Percentiles rank a stretch among this genome's conserved stretches.
phyloP scores from a whole-genome alignment of 177 flowering plant species.

The Vitis hybrid region DNA sequence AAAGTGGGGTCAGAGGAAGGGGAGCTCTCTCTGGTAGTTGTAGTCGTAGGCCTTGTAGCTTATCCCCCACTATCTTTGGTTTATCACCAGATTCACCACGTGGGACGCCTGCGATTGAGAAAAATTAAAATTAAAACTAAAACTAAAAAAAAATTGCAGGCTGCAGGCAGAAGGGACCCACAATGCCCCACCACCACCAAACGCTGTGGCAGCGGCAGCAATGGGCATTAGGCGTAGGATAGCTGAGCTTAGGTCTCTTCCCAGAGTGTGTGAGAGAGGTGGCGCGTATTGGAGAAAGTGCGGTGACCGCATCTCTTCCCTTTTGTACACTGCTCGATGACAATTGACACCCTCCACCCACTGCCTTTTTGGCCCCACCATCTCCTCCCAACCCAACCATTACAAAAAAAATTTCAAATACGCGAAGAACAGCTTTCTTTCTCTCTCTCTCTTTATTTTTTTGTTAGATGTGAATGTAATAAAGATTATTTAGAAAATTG shows the following conservation, averaged over 20 bases:
- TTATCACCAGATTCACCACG: not conserved
- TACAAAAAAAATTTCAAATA: no score
- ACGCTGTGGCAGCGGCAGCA: not conserved
- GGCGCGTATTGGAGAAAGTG: constrained; percentile 7
- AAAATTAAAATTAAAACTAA: no score
- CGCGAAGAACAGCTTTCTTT: no score
- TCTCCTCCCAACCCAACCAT: not conserved
- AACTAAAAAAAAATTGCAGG: constrained; percentile 7
- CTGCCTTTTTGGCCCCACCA: constrained; percentile 8
- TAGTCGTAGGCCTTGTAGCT: no score
- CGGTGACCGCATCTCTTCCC: not conserved
- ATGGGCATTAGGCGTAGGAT: constrained; percentile 3
- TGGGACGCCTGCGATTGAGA: not conserved
- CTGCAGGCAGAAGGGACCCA: constrained; percentile 2
- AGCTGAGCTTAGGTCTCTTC: constrained; percentile 9
- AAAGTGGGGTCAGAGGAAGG: no score
- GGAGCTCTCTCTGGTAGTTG: no score
- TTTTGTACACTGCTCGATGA: no score
- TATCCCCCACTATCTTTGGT: constrained; percentile 4
- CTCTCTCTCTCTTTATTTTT: no score
- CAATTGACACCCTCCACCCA: not conserved
- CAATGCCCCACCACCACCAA: not conserved
- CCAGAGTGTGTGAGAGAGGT: not conserved
- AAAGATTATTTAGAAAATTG: no score
- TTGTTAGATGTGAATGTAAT: no score